These are phyloP conservation scores for Penicillium hesseltinei DNA, from an alignment of 2,329 filamentous ascomycete species.

Conservation along the genomic window DNA sequence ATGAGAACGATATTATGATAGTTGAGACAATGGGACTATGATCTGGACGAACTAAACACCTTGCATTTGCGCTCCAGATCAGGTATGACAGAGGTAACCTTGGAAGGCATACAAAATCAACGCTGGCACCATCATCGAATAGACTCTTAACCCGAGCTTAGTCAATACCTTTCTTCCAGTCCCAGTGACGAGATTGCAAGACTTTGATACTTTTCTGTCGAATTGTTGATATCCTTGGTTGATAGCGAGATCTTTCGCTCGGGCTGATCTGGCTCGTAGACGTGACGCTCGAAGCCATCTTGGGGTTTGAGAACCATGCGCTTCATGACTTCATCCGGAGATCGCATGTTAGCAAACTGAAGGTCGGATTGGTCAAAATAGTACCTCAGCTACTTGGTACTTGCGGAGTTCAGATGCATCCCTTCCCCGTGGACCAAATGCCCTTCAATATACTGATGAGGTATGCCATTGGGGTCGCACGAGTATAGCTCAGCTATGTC, in stretches of 20 bases:
- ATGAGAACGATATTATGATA: neutral
- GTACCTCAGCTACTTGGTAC: neutral
- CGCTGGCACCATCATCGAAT: neutral
- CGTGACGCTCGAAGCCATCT: neutral
- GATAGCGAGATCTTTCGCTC: too few species aligned
- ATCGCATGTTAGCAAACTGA: neutral
- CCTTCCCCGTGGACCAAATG: neutral
- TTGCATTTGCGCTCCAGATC: too few species aligned
- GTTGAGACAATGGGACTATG: neutral
- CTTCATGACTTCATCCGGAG: neutral
- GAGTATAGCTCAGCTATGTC: too few species aligned
- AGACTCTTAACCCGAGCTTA: neutral
- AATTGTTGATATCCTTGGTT: too few species aligned
- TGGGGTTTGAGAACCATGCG: neutral
- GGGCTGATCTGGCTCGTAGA: too few species aligned
- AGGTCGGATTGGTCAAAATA: neutral
- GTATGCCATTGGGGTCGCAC: too few species aligned
- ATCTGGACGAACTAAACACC: neutral
- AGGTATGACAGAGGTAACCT: neutral
- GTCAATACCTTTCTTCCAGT: neutral
- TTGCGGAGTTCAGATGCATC: neutral
- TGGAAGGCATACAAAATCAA: neutral
- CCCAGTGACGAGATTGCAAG: too few species aligned
- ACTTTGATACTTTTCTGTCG: too few species aligned
- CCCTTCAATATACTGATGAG: too few species aligned